A percentile compares a stretch with the other conserved stretches of the same genome.
Conservation (phyloP, 441 rosid genomes). For the Capsella rubella region DNA sequence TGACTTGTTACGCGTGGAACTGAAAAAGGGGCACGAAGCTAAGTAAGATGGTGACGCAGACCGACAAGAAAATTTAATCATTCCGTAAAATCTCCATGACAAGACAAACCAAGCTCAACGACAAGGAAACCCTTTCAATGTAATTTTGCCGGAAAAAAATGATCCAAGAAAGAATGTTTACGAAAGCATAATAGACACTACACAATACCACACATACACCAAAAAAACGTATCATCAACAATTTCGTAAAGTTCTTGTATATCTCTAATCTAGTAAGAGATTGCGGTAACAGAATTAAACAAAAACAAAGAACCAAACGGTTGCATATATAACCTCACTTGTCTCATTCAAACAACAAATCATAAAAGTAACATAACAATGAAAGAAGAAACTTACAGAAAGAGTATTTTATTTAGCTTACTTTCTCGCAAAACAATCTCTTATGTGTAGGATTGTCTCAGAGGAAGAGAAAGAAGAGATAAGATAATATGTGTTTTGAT, state of each 20-base stretch:
- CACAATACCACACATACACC: too few species aligned
- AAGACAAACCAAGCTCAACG: background rate
- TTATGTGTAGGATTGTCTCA: constrained; percentile 1
- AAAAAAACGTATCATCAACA: too few species aligned
- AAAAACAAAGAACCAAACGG: background rate
- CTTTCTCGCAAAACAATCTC: constrained; percentile 6
- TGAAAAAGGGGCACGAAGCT: too few species aligned
- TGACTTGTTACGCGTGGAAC: background rate
- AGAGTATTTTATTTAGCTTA: background rate
- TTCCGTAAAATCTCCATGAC: background rate
- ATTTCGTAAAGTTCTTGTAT: too few species aligned
- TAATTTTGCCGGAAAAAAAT: too few species aligned
- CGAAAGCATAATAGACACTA: background rate
- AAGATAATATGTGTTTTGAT: background rate
- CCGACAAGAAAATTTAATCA: constrained; percentile 10
- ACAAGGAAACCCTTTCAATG: background rate
- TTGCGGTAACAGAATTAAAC: too few species aligned
- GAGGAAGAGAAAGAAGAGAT: background rate
- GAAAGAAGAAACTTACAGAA: constrained; percentile 25
- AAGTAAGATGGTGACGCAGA: background rate
- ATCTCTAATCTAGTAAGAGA: too few species aligned
- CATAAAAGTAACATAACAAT: background rate
- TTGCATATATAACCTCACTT: background rate
- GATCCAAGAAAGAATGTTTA: too few species aligned
- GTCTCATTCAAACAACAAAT: constrained; percentile 11